These are phyloP conservation scores for Phialocephala subalpina DNA, from an alignment of 2,329 filamentous ascomycete genomes.

Conservation along the genomic window DNA sequence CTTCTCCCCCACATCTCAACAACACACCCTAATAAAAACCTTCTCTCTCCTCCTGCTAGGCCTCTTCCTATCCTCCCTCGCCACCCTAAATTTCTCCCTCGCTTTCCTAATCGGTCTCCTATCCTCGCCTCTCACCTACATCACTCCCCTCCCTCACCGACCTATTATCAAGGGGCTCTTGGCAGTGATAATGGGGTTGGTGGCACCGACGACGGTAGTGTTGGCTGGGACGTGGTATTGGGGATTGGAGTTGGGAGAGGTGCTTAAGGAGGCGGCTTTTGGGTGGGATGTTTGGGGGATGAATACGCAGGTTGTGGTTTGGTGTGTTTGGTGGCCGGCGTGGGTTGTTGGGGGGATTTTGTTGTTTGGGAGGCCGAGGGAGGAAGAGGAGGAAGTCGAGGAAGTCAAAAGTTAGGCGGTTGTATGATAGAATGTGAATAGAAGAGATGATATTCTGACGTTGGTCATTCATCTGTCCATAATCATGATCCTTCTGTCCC, in stretches of 20 bases:
- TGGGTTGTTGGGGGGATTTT: constrained; percentile 75
- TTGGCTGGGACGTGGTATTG: constrained; percentile 57
- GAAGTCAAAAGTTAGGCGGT: constrained; percentile 11
- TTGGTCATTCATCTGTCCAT: neutral
- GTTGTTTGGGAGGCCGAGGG: constrained; percentile 53
- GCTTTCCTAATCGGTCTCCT: constrained; percentile 85
- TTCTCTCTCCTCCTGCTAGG: constrained; percentile 93
- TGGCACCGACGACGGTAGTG: constrained; percentile 67
- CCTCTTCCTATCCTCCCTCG: constrained; percentile 89
- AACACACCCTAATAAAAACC: constrained; percentile 82
- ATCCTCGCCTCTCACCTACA: constrained; percentile 81
- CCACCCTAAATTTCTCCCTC: constrained; percentile 94
- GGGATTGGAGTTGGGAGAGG: constrained; percentile 58
- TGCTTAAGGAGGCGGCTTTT: constrained; percentile 79
- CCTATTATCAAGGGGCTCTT: constrained; percentile 52
- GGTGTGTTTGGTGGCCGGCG: constrained; percentile 95
- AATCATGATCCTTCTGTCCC: too few relatives aligned
- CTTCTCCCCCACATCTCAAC: constrained; percentile 67
- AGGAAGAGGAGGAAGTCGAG: constrained; percentile 19
- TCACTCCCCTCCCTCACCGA: constrained; percentile 54
- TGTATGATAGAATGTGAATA: neutral
- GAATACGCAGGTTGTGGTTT: constrained; percentile 89
- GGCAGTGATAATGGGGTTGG: constrained; percentile 60
- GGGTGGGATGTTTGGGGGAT: constrained; percentile 90
- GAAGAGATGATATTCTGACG: neutral